Evolutionary conservation across 371 early-diverging fungal species (phyloP).

Genomic region (Mucor mucedo): DNA sequence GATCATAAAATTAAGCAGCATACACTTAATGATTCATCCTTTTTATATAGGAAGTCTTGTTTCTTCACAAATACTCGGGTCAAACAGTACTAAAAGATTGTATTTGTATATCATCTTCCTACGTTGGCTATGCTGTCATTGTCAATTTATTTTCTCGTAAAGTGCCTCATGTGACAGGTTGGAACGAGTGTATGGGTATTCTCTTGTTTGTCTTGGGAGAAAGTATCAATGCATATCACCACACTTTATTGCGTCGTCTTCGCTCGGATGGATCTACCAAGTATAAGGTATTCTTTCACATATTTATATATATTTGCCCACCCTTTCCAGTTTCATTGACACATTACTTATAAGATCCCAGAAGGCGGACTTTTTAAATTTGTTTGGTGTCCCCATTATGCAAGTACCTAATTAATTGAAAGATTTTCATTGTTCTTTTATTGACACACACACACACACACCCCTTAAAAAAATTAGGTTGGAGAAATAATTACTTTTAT

Average conservation of each 20-base stretch:
- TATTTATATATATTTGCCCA: too few relatives aligned
- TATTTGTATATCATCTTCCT: constrained; percentile 27
- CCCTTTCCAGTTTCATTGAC: too few relatives aligned
- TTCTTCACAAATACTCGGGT: constrained; percentile 46
- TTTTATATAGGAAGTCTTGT: constrained; percentile 37
- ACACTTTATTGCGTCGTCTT: constrained; percentile 33
- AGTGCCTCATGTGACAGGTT: constrained; percentile 5
- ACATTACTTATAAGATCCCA: constrained; percentile 29
- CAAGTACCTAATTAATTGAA: constrained; percentile 16
- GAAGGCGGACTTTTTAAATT: constrained; percentile 34
- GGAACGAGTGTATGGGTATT: constrained; percentile 10
- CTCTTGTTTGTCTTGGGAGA: constrained; percentile 37
- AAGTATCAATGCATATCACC: constrained; percentile 39
- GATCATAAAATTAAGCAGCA: background rate
- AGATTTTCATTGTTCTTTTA: background rate
- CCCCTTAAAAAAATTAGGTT: constrained; percentile 17
- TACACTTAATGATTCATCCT: too few relatives aligned
- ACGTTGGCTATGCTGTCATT: constrained; percentile 19
- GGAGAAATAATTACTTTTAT: constrained; percentile 43
- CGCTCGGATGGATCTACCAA: constrained; percentile 26
- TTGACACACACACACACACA: background rate
- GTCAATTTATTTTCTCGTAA: constrained; percentile 14
- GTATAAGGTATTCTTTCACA: constrained; percentile 31
- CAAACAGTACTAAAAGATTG: constrained; percentile 19
- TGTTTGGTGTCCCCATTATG: constrained; percentile 56